A percentile compares a stretch with the other conserved stretches of the same genome.
These are phyloP conservation scores for Lignosus rhinocerotis DNA, from an alignment of 1,284 basidiomycete species.

Conservation along the genomic window DNA sequence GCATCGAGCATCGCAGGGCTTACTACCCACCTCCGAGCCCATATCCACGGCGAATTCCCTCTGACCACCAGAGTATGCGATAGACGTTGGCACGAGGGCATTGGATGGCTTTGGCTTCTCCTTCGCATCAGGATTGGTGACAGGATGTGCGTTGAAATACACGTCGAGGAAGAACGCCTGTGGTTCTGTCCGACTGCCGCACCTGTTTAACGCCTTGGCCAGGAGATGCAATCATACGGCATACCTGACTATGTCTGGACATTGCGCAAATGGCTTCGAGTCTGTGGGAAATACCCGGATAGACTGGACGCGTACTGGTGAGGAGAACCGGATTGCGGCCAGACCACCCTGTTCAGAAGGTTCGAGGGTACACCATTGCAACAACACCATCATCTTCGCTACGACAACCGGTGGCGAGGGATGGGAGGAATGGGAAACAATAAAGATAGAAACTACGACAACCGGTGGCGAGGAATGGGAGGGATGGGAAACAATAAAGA, in stretches of 20 bases:
- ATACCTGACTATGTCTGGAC: conserved; percentile 63
- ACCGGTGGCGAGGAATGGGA: neutral
- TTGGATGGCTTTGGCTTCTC: conserved; percentile 61
- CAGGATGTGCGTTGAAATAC: conserved; percentile 65
- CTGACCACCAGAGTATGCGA: conserved; percentile 70
- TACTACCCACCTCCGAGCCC: conserved; percentile 45
- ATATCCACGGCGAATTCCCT: conserved; percentile 70
- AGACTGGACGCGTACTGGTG: conserved; percentile 60
- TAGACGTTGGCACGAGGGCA: conserved; percentile 67
- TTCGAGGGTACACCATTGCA: conserved; percentile 69
- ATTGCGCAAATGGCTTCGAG: conserved; percentile 57
- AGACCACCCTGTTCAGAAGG: conserved; percentile 58
- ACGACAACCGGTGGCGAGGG: neutral
- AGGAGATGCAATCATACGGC: conserved; percentile 27
- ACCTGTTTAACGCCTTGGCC: conserved; percentile 7
- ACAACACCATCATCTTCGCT: conserved; percentile 37
- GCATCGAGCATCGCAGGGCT: neutral
- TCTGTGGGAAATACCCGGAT: conserved; percentile 65
- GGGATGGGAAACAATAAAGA: neutral
- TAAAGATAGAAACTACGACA: neutral
- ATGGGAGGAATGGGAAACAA: neutral
- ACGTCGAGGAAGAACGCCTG: conserved; percentile 70
- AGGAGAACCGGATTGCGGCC: conserved; percentile 65
- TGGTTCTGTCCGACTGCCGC: conserved; percentile 58
- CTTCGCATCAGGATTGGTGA: conserved; percentile 50